phyloP scores from a whole-genome alignment of 2,329 filamentous ascomycete species.

The Lachnellula suecica region DNA sequence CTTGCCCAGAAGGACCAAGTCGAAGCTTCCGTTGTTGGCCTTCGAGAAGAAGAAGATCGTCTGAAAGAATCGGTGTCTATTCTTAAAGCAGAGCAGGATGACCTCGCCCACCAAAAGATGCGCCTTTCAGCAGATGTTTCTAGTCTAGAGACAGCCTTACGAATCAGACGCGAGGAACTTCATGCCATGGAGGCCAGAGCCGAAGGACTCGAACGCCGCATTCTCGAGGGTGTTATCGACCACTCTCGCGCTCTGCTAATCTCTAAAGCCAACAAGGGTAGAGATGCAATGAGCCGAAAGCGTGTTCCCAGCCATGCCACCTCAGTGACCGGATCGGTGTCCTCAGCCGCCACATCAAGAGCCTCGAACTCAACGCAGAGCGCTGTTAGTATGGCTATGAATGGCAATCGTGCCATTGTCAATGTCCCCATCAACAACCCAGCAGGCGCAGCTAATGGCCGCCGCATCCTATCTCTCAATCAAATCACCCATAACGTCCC shows the following conservation, averaged over 20 bases:
- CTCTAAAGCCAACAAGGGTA: slow-evolving; percentile 52
- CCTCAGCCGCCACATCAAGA: slow-evolving; percentile 30
- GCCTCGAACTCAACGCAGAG: slow-evolving; percentile 36
- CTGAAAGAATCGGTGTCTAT: slow-evolving; percentile 54
- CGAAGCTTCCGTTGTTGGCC: slow-evolving; percentile 48
- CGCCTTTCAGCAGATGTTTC: slow-evolving; percentile 83
- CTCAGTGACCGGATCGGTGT: slow-evolving; percentile 37
- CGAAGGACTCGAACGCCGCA: slow-evolving; percentile 84
- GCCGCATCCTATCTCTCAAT: slow-evolving; percentile 86
- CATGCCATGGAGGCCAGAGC: slow-evolving; percentile 87
- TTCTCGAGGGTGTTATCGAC: slow-evolving; percentile 93
- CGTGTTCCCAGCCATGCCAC: slow-evolving; percentile 46
- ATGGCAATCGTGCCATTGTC: slow-evolving; percentile 36
- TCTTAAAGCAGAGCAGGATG: slow-evolving; percentile 64
- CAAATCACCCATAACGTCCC: slow-evolving; percentile 78
- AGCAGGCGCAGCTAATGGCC: slow-evolving; percentile 49
- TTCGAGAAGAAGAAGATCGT: slow-evolving; percentile 61
- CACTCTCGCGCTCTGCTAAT: slow-evolving; percentile 91
- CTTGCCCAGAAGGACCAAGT: slow-evolving; percentile 64
- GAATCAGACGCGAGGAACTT: slow-evolving; percentile 86
- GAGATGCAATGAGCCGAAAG: slow-evolving; percentile 51
- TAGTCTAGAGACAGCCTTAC: slow-evolving; percentile 84
- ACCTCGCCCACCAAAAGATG: slow-evolving; percentile 74
- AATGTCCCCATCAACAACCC: slow-evolving; percentile 39
- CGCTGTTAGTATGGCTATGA: slow-evolving; percentile 54